Percentiles rank a stretch among this genome's conserved stretches.
Evolutionary conservation across 768 basidiomycete genomes (phyloP).

Genomic region (Strobilomyces confusus): DNA sequence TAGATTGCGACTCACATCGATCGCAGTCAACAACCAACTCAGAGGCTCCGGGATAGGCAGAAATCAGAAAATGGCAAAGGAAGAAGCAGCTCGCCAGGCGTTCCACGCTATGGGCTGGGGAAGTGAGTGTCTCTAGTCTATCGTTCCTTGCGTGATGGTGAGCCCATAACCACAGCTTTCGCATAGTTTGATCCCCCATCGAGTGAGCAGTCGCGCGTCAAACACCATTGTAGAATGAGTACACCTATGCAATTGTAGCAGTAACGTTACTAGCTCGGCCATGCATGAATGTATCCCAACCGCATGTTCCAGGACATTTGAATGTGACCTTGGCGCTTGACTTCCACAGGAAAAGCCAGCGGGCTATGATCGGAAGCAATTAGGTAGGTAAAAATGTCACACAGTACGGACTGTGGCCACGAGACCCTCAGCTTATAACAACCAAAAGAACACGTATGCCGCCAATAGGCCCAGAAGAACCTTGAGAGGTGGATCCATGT

Average conservation of each 20-base stretch:
- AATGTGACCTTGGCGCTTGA: background rate
- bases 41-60: conserved; percentile 50
- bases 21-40: conserved; percentile 48
- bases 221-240: background rate
- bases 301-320: background rate
- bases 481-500: conserved; percentile 65
- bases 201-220: background rate
- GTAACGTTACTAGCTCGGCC: background rate
- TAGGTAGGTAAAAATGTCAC: background rate
- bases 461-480: conserved; percentile 58
- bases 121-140: conserved; percentile 16
- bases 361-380: background rate
- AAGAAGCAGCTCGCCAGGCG: conserved; percentile 61
- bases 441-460: conserved; percentile 59
- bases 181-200: background rate
- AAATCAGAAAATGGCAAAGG: conserved; percentile 64
- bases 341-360: no score
- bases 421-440: conserved; percentile 20
- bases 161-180: conserved; percentile 12
- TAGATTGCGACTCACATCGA: conserved; percentile 1
- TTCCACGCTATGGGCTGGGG: conserved; percentile 53
- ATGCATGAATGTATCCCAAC: background rate
- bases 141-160: background rate
- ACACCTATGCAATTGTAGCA: conserved; percentile 2
- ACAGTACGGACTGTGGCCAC: background rate